phyloP scores from a whole-genome alignment of 2,329 filamentous ascomycete genomes.

The Colletotrichum sp. region DNA sequence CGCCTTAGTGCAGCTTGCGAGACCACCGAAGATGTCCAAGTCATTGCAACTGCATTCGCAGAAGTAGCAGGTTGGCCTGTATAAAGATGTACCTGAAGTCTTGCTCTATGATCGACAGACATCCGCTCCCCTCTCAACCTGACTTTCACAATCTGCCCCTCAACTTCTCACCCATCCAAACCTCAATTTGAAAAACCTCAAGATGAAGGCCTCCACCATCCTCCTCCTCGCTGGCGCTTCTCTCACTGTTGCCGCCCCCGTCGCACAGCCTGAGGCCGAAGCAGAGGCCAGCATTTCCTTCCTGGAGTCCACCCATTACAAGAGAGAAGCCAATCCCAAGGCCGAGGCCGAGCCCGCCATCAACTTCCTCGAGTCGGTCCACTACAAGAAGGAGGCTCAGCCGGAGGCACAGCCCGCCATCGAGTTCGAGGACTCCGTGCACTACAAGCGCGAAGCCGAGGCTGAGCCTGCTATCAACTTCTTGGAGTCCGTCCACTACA shows the following conservation, averaged over 20 bases:
- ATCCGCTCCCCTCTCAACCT: neutral
- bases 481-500: conserved; percentile 1
- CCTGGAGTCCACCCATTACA: neutral
- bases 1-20: neutral
- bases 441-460: conserved; percentile 1
- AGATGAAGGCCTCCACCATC: neutral
- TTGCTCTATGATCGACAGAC: neutral
- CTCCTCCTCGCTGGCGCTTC: neutral
- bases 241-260: neutral
- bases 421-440: neutral
- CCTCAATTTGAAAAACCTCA: neutral
- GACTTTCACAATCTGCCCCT: neutral
- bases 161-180: neutral
- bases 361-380: neutral
- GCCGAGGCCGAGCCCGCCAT: neutral
- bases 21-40: neutral
- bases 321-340: neutral
- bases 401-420: neutral
- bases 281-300: neutral
- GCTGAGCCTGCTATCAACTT: neutral
- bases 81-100: neutral
- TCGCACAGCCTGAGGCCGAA: neutral
- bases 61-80: neutral
- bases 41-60: neutral
- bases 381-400: conserved; percentile 2